These are phyloP conservation scores for Graphilbum ipis-grandicollis DNA, from an alignment of 2,329 filamentous ascomycete genomes.

Conservation along the genomic window DNA sequence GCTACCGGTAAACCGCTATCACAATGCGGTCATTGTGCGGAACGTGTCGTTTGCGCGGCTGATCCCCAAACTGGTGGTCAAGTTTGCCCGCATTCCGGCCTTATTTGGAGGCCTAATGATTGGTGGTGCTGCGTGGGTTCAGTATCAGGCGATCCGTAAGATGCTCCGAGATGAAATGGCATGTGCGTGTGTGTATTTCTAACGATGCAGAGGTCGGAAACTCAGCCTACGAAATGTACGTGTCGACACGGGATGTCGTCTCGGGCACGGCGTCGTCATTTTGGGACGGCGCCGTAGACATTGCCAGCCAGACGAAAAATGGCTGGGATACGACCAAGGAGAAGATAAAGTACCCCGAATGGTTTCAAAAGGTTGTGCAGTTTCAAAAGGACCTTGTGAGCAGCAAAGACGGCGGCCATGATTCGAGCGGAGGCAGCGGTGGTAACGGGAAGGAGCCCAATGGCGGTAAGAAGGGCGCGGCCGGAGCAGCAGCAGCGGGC, in stretches of 20 bases:
- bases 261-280: slow-evolving; percentile 49
- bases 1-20: slow-evolving; percentile 69
- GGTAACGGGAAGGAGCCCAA: slow-evolving; percentile 37
- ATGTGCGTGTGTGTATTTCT: neutral
- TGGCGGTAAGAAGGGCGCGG: slow-evolving; percentile 38
- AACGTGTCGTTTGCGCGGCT: slow-evolving; percentile 48
- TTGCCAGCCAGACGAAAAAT: slow-evolving; percentile 60
- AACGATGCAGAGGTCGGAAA: slow-evolving; percentile 47
- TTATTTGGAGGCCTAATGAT: slow-evolving; percentile 82
- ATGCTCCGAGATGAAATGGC: too few species aligned
- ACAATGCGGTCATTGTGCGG: slow-evolving; percentile 53
- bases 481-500: slow-evolving; percentile 45
- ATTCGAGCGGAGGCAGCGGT: slow-evolving; percentile 19
- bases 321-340: slow-evolving; percentile 79
- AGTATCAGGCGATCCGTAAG: slow-evolving; percentile 85
- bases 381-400: slow-evolving; percentile 41
- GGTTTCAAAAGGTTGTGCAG: slow-evolving; percentile 59
- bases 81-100: slow-evolving; percentile 73
- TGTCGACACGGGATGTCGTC: slow-evolving; percentile 54
- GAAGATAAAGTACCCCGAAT: slow-evolving; percentile 50
- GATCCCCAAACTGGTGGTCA: slow-evolving; percentile 77
- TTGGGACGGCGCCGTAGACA: slow-evolving; percentile 53
- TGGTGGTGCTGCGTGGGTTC: slow-evolving; percentile 76
- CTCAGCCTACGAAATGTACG: slow-evolving; percentile 61
- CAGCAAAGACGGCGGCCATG: slow-evolving; percentile 26